These are phyloP conservation scores for Candida labiduridarum DNA, from an alignment of 1,139 yeast species.

Conservation along the genomic window DNA sequence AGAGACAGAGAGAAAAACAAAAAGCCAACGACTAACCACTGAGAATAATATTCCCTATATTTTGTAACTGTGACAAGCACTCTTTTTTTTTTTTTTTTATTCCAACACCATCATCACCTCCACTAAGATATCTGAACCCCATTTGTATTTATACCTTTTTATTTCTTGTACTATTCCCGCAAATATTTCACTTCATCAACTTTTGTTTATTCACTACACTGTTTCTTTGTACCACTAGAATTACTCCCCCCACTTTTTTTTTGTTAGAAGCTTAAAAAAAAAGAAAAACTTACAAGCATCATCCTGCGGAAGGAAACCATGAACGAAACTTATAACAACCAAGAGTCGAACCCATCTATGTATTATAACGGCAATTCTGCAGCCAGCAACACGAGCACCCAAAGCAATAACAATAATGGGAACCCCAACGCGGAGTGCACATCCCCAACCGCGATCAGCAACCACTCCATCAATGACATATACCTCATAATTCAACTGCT, in stretches of 20 bases:
- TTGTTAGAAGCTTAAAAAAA: neutral
- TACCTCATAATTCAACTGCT: slow-evolving; percentile 18
- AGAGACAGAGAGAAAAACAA: neutral
- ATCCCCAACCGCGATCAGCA: slow-evolving; percentile 6
- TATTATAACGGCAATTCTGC: slow-evolving; percentile 11
- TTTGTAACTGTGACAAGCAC: neutral
- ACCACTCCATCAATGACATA: slow-evolving; percentile 17
- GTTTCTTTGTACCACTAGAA: neutral
- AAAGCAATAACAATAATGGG: slow-evolving; percentile 3
- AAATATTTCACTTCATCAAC: neutral
- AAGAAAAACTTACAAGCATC: neutral
- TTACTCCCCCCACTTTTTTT: slow-evolving; percentile 1
- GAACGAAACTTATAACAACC: slow-evolving; percentile 15
- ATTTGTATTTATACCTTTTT: neutral
- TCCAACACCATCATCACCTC: neutral
- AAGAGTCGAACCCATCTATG: slow-evolving; percentile 12
- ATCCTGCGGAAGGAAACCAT: slow-evolving; percentile 6
- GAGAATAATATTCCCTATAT: neutral
- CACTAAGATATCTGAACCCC: neutral
- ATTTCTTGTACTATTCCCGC: neutral
- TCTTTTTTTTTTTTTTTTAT: neutral
- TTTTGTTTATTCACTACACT: neutral
- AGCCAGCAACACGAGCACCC: slow-evolving; percentile 1
- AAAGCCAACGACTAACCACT: neutral
- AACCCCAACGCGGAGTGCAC: neutral